Base-by-base conservation (phyloP, 345 rosid genomes). In the Isatis tinctoria region DNA sequence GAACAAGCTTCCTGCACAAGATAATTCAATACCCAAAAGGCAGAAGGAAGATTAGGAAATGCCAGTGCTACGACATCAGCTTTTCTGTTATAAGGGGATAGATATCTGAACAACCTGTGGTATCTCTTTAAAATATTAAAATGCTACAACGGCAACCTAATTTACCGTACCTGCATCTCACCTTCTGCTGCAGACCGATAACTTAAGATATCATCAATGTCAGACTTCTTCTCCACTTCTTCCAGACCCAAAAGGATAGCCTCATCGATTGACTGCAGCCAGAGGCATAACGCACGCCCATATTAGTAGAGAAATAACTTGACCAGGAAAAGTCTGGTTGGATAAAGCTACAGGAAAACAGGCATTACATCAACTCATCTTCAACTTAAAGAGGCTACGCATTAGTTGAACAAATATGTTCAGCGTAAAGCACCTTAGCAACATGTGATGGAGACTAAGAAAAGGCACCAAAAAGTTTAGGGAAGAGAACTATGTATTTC, bases 201-300 rank as follows among this genome's bases (percentile, higher is more conserved):
- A 77, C 81, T 86, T 77, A 93, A 82, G 77, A 93, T 93, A 78
- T 89, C 96, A 62, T 90, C 96, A 67, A 88, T 79, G 74, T 90
- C 97, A 69, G 77, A 86, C 66, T 89, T 92, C 81, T 85, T 86
- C 90, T 93, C 98, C 85, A 93, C 84, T 86, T 84, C 83, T 82
- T 93, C 98, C 85, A 93, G 77, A 69, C 89, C 91, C 69, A 67
- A 74, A 80, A 89, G 79, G 82, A 89, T 62, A 60, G 81, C 70
- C 73, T 85, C 85, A 64, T 85, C 88, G 72, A 93, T 81, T 60
- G 84, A 54, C 98, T 93, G 88, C 71, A 61, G 70, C 49, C 45
- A 86, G 63, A 60, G 63, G 74, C 8, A 75, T 75, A 76, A 69
- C 39, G 41, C 26, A 65, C 60, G 78, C 24, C 70, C 77, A 74